Evolutionary conservation across 768 basidiomycete species (phyloP), one percentile per base, ranked within the genome.

Genomic region (Stropharia rugosoannulata): DNA sequence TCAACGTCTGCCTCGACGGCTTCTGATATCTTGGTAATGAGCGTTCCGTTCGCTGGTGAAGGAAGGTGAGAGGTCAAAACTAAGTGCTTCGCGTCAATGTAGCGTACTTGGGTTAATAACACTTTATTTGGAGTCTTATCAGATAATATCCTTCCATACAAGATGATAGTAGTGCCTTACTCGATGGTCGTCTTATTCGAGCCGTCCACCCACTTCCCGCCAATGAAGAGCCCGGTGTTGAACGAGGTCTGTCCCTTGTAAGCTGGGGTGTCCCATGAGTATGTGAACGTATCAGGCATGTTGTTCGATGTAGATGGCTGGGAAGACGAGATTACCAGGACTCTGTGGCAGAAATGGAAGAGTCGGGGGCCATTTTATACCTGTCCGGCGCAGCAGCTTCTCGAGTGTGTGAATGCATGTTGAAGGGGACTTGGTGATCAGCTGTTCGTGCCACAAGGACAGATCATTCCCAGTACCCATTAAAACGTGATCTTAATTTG

Each of bases 1-100:
- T 95, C 89, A 58, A 96, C 83, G 66, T 95, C 93, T 60, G 83
- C 80, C 9, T 78, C 56, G 3, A 82, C 83, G 27, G 78, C 92
- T 65, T 82, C 84, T 0, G 82, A 69, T 56, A 92, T 70, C 40
- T 75, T 58, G 1, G 83, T 82, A 66, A 86, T 77, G 50, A 81
- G 60, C 64, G 88, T 78, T 36, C 89, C 92, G 27, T 70, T 90
- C 0, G 88, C 80, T 89, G 27, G 19, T 29, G 49, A 79, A 10
- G 73, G 41, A 29, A 5, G 19, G 18, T 47, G 15, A 54, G 46
- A 6, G 25, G 77, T 86, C 55, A 44, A 57, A 39, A 27, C 5
- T 39, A 22, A 5, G n/a, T 27, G 18, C 2, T 4, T 10, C 18
- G 39, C n/a, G 8, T 9, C 16, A 40, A 50, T 32, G 50, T 49